Evolutionary conservation across 2,329 filamentous ascomycete genomes (phyloP).

Genomic region (Pseudocercospora fijiensis): DNA sequence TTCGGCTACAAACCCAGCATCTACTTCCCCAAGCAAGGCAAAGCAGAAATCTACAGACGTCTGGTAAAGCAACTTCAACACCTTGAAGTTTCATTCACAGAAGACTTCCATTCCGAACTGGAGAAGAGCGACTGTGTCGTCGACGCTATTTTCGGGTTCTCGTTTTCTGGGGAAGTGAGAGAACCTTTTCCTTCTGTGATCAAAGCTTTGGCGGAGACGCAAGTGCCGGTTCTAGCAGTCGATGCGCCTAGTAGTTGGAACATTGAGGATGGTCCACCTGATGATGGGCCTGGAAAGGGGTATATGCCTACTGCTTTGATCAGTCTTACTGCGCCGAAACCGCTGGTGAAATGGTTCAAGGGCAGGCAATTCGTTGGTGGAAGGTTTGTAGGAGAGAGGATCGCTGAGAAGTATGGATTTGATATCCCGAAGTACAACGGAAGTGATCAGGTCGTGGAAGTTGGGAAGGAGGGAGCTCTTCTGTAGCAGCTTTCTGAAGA

Average conservation of each 20-base stretch:
- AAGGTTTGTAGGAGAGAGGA: constrained; percentile 74
- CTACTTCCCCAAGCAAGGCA: constrained; percentile 90
- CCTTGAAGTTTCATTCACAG: constrained; percentile 77
- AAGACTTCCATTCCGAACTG: constrained; percentile 71
- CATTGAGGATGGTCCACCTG: constrained; percentile 80
- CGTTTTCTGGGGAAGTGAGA: constrained; percentile 87
- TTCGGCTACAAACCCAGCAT: constrained; percentile 87
- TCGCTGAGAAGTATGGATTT: constrained; percentile 83
- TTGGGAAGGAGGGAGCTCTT: constrained; percentile 43
- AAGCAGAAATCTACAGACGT: constrained; percentile 87
- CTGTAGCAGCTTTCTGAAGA: neutral
- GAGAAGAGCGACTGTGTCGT: constrained; percentile 73
- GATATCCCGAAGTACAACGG: constrained; percentile 81
- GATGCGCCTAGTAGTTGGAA: constrained; percentile 95
- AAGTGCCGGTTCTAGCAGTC: constrained; percentile 77
- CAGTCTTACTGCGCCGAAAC: constrained; percentile 91
- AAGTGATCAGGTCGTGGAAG: constrained; percentile 84
- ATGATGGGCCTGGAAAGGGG: constrained; percentile 70
- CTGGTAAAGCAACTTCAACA: constrained; percentile 81
- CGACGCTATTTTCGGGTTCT: constrained; percentile 94
- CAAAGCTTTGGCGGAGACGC: constrained; percentile 68
- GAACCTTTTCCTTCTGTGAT: constrained; percentile 87
- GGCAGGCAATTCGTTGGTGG: constrained; percentile 92
- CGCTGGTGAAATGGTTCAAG: constrained; percentile 76
- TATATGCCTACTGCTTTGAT: constrained; percentile 81